Base-by-base conservation (phyloP, 1,139 yeast genomes). In the Lodderomyces pseudojiufengensis region DNA sequence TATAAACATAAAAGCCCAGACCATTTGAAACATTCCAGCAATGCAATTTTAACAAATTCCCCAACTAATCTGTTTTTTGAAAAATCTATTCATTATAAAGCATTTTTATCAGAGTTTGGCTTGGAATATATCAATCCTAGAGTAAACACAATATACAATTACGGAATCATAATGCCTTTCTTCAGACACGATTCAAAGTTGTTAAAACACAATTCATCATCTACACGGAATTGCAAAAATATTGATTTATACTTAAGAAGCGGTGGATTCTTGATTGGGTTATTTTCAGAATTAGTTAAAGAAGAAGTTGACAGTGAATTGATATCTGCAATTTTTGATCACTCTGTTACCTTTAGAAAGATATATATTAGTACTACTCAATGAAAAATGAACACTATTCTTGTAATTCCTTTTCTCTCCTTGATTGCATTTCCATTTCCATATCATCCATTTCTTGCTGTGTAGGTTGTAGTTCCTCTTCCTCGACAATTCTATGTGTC, bases 221-320 rank as follows among this genome's bases (percentile, higher is more conserved):
- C 20, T 22, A n/a, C 31, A 9, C 16, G 22, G n/a, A 51, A 38
- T 47, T 51, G 42, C 39, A 51, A 41, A 47, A 53, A 44, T 38
- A 48, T 68, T 29, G 76, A 73, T 20, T 61, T 78, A 10, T 72
- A 64, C 43, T 59, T 72, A 40, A 63, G 75, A 42, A 64, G 76
- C 11, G 82, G 83, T 1, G 86, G 86, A 0, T 80, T 65, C 44
- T 50, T 80, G 28, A 61, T 81, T 46, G 78, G 74, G 1, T 69
- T 73, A 9, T 77, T 78, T 48, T 63, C 63, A 35, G 57, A 62
- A 27, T 44, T 48, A 3, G 24, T 32, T 1, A 51, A 55, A 18
- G 56, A 59, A 9, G 55, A 50, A 3, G 61, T 75, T 35, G 52
- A 60, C 9, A 64, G 65, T 1, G 66, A 63, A 3, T 66, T 66